phyloP scores from a whole-genome alignment of 257 asterid genomes.

The Agastache rugosa region DNA sequence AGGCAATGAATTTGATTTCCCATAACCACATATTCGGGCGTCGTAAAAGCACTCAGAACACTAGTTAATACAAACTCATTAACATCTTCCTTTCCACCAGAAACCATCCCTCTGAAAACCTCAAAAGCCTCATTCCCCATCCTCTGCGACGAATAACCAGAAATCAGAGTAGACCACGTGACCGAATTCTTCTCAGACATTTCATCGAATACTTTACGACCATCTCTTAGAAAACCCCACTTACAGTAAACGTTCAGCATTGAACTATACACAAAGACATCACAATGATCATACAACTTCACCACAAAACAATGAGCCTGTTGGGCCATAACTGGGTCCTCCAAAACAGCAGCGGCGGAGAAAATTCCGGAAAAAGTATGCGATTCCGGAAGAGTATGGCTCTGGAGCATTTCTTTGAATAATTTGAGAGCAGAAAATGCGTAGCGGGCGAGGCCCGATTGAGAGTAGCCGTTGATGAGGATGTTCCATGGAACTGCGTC shows the following conservation, averaged over 20 bases:
- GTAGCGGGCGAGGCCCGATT: conserved; percentile 45
- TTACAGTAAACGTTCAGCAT: conserved; percentile 67
- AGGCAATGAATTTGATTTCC: conserved; percentile 76
- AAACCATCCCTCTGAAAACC: conserved; percentile 53
- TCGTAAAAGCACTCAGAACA: conserved; percentile 68
- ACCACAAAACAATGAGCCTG: conserved; percentile 62
- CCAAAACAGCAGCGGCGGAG: conserved; percentile 54
- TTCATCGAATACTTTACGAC: conserved; percentile 71
- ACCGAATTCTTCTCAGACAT: conserved; percentile 75
- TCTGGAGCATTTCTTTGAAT: conserved; percentile 57
- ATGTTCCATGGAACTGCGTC: conserved; percentile 70
- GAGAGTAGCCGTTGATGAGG: conserved; percentile 76
- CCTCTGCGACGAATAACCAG: conserved; percentile 70
- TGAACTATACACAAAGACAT: conserved; percentile 74
- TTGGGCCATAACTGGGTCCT: conserved; percentile 47
- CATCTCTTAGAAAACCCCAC: conserved; percentile 54
- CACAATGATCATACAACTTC: conserved; percentile 47
- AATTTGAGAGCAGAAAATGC: conserved; percentile 57
- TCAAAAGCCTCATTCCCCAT: conserved; percentile 58
- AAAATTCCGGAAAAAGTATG: conserved; percentile 77
- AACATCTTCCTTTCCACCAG: conserved; percentile 43
- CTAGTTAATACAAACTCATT: conserved; percentile 83
- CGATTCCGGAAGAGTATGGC: conserved; percentile 56
- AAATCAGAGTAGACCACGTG: conserved; percentile 86
- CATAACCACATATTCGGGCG: conserved; percentile 41